Base-by-base conservation (phyloP, 768 basidiomycete genomes). In the Dacryopinax spathularia region DNA sequence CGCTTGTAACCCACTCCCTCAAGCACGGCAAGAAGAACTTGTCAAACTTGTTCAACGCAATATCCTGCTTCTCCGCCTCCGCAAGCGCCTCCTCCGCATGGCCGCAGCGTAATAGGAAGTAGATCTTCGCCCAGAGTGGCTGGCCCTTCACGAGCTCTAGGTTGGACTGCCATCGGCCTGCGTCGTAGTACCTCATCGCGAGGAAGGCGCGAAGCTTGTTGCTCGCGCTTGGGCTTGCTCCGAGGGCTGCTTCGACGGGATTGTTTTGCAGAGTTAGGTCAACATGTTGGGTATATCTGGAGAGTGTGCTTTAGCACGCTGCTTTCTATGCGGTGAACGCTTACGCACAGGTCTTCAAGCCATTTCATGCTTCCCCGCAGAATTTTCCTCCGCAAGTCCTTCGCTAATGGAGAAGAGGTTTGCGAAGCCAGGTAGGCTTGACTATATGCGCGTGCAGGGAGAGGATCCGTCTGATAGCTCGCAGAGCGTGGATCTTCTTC, bases 51-150 rank as follows among this genome's bases (percentile, higher is more conserved):
- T 86, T 85, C 66, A 87, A 84, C 2, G 83, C 84, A 56, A 82
- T 77, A 67, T 90, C 87, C 70, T 82, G 84, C 29, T 82, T 80
- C 15, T 83, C 65, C 0, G 90, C 86, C 65, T 94, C 87, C 5
- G 82, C 81, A 29, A 95, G 76, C 0, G 94, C 92, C 65, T 97
- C 94, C 36, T 82, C 78, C 5, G 79, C 72, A 72, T 93, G 86
- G 0, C 95, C 95, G 0, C 87, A 87, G 27, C 95, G 84, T 10
- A 99, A 79, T 16, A 99, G 82, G 75, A 88, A 94, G 75, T 90
- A 97, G n/a, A 94, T 72, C 64, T 90, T 86, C 10, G 94, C 95
- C 92, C 93, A 99, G 13, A 98, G 68, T 1, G 93, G 91, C 69
- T 88, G 87, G 10, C 89, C 88, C 63, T 88, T 85, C 25, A 95